Evolutionary conservation across 352 stramenopile genomes (phyloP).

Genomic region (Globisporangium paddicum): DNA sequence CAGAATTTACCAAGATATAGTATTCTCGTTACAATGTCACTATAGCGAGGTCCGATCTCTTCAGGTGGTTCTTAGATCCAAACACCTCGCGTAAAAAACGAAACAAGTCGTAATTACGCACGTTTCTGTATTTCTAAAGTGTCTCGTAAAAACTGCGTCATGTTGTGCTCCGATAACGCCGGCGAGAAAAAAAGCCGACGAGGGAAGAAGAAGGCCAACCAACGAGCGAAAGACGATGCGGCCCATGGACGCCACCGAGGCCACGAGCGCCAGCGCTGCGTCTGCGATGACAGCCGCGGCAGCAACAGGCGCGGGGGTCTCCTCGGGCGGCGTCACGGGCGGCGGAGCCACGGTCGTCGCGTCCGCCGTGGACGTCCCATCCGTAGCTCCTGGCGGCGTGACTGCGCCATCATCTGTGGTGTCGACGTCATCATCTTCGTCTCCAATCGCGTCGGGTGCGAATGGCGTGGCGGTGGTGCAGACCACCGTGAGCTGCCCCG

Average conservation of each 20-base stretch:
- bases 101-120: slow-evolving; percentile 1
- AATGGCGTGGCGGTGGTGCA: slow-evolving; percentile 1
- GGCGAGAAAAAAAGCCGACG: slow-evolving; percentile 7
- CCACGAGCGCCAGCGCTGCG: not conserved
- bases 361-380: slow-evolving; percentile 1
- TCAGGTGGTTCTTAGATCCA: not conserved
- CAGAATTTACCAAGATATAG: not conserved
- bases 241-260: slow-evolving; percentile 8
- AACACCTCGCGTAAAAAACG: not conserved
- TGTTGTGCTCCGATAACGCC: slow-evolving; percentile 1
- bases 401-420: slow-evolving; percentile 7
- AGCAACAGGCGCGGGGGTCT: not conserved
- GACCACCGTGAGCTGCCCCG: slow-evolving; percentile 9
- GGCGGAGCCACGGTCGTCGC: slow-evolving; percentile 9
- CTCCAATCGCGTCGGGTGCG: slow-evolving; percentile 17
- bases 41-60: not conserved
- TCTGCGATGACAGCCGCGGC: not conserved
- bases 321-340: not conserved
- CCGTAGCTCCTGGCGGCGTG: not conserved
- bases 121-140: no score
- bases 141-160: slow-evolving; percentile 2
- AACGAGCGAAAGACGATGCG: slow-evolving; percentile 3
- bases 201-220: slow-evolving; percentile 9
- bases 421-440: slow-evolving; percentile 10
- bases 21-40: not conserved